phyloP scores from a whole-genome alignment of 305 asterid species.

The Fraxinus greggii region DNA sequence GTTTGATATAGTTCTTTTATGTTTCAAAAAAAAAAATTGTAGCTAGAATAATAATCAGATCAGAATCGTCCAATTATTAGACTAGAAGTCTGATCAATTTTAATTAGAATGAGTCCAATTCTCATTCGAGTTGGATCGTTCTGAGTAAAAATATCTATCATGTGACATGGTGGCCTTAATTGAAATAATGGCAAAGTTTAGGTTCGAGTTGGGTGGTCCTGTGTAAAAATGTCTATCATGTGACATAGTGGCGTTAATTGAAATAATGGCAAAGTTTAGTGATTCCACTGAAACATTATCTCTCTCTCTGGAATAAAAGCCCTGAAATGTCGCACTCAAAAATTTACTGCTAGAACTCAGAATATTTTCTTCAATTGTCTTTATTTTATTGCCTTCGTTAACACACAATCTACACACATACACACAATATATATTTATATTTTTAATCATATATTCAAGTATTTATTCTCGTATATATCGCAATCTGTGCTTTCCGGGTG shows the following conservation, averaged over 20 bases:
- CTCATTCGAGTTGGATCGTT: not conserved
- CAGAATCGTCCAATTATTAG: not conserved
- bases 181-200: not conserved
- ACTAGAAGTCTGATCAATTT: not conserved
- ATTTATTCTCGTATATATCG: conserved; percentile 8
- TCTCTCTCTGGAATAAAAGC: conserved; percentile 22
- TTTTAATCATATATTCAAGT: not conserved
- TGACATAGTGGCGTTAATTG: not conserved
- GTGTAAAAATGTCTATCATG: not conserved
- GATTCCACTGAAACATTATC: too few species aligned
- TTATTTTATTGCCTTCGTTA: conserved; percentile 14
- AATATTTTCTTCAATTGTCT: conserved; percentile 13
- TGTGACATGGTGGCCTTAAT: not conserved
- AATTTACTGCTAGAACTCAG: conserved; percentile 23
- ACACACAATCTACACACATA: not conserved
- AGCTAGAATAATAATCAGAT: not conserved
- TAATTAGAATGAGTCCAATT: not conserved
- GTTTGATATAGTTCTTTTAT: not conserved
- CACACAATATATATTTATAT: not conserved
- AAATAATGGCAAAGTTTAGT: not conserved
- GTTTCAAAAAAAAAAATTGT: not conserved
- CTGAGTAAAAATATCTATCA: not conserved
- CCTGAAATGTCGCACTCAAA: conserved; percentile 49
- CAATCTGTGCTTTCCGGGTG: not conserved
- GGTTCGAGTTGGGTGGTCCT: not conserved